Base-by-base conservation (phyloP, 129 eudicot genomes). In the Chrysanthemum lavandulifolium region DNA sequence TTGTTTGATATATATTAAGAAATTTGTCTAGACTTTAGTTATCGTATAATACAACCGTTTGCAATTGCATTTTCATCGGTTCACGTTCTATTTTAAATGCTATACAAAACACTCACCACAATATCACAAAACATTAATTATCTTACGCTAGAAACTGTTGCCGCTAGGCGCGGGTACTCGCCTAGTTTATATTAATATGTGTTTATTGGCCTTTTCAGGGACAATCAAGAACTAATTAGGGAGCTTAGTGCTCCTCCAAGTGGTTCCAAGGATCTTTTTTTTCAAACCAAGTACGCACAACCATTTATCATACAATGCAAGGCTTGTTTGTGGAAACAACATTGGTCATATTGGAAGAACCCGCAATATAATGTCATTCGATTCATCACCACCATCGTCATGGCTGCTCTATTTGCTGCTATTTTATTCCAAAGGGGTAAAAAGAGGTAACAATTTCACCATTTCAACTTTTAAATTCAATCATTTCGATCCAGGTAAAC, bases 271-370 rank as follows among this genome's bases (percentile, higher is more conserved):
- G 77, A 61, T 62, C 40, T 73, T n/a, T 16, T 6, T 10, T 73
- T 62, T 10, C 52, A 13, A 62, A 50, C 69, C 14, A 61, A 50
- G 52, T 73, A 61, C 16, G 12, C 70, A 2, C 70, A 73, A 31
- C 62, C 77, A 0, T 62, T 61, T 50, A 61, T 73, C 47, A 27
- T 61, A 29, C 87, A 84, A 36, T 84, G 71, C 75, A 84, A 80
- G 68, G 87, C 87, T 13, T 80, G 82, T 80, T 80, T 84, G 70
- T 84, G 87, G 84, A 84, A 84, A 66, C 87, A 80, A 58, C 76
- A 84, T 19, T 76, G 77, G 82, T 84, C 87, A 2, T 84, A 84
- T 31, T 84, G 87, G 87, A 81, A 77, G 80, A 84, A 84, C 48
- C 80, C 87, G 0, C 80, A 73, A 25, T 84, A 84, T 56, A 84